Percentiles rank a stretch among this genome's conserved stretches.
Evolutionary conservation across 2,329 filamentous ascomycete species (phyloP).

Genomic region (Apiospora aurea): DNA sequence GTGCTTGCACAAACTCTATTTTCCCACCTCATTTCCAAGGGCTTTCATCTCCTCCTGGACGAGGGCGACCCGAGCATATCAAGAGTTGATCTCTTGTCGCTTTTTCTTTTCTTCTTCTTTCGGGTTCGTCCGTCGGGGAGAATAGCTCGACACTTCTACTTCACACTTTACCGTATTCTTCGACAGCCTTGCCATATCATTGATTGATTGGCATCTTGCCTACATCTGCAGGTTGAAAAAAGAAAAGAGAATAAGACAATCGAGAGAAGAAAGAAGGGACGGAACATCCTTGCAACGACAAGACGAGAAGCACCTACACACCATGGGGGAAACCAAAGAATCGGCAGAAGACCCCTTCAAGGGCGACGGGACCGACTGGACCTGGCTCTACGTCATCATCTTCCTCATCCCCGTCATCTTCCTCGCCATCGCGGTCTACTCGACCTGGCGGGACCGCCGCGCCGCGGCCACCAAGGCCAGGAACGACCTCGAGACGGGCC

Average conservation of each 20-base stretch:
- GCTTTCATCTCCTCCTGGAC: neutral
- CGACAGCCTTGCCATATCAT: neutral
- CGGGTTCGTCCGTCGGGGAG: neutral
- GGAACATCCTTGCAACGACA: neutral
- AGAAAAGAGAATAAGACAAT: neutral
- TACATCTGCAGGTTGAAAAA: neutral
- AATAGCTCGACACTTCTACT: neutral
- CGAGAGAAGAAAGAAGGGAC: neutral
- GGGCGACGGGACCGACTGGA: conserved; percentile 37
- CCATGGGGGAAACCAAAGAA: neutral
- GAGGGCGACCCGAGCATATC: conserved; percentile 10
- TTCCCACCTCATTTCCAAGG: neutral
- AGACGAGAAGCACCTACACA: neutral
- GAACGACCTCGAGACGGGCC: conserved; percentile 33
- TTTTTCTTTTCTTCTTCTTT: neutral
- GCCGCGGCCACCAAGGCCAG: neutral
- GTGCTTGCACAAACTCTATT: conserved; percentile 14
- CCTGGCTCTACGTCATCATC: conserved; percentile 35
- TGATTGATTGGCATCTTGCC: neutral
- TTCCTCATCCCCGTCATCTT: conserved; percentile 36
- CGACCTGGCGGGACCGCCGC: conserved; percentile 30
- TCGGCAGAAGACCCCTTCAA: neutral
- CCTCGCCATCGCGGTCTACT: conserved; percentile 29
- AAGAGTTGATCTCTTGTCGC: conserved; percentile 26
- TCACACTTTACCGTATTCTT: neutral